phyloP scores from a whole-genome alignment of 495 filamentous ascomycete genomes.

The Letharia lupina region DNA sequence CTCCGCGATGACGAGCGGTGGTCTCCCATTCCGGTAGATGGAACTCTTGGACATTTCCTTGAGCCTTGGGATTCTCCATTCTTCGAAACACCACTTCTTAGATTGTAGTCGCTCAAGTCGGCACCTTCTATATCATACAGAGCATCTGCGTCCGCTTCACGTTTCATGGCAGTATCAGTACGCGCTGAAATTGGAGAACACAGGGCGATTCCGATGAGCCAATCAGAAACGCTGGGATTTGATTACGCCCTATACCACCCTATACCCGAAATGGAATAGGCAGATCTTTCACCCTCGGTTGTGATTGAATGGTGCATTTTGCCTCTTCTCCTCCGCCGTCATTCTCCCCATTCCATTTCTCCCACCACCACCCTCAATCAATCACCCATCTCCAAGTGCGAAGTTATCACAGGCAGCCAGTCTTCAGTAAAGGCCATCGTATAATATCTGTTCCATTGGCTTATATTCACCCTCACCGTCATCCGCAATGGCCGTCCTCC shows the following conservation, averaged over 20 bases:
- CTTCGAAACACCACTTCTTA: not conserved
- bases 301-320: slow-evolving; percentile 18
- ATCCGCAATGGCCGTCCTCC: slow-evolving; percentile 67
- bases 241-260: not conserved
- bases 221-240: slow-evolving; percentile 11
- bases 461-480: not conserved
- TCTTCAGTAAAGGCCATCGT: not conserved
- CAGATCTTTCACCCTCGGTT: slow-evolving; percentile 15
- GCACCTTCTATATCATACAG: not conserved
- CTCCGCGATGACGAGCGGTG: slow-evolving; percentile 5
- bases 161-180: no score
- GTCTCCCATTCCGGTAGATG: slow-evolving; percentile 9
- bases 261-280: not conserved
- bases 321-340: slow-evolving; percentile 9
- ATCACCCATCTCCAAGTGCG: not conserved
- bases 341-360: not conserved
- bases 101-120: not conserved
- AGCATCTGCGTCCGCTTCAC: no score
- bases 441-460: not conserved
- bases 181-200: no score
- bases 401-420: not conserved
- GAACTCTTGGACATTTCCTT: not conserved
- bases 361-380: not conserved
- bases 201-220: not conserved
- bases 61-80: not conserved